A percentile compares a stretch with the other conserved stretches of the same genome.
These are phyloP conservation scores for Pseudogymnoascus sp. DNA, from an alignment of 2,329 filamentous ascomycete species.

Conservation along the genomic window DNA sequence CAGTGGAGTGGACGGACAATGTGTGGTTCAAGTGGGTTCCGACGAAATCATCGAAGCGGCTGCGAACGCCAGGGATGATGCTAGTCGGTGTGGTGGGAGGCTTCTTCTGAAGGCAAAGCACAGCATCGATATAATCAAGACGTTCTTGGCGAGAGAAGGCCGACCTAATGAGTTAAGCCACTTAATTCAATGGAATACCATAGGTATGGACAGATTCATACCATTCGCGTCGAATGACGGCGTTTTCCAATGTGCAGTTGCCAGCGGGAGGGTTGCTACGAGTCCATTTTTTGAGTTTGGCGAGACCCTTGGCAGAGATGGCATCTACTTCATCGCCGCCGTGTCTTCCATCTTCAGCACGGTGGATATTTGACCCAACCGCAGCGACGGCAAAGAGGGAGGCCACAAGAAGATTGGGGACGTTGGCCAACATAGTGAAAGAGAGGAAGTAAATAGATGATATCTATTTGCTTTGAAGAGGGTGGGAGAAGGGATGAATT, in stretches of 20 bases:
- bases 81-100: constrained; percentile 26
- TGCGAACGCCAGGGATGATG: constrained; percentile 26
- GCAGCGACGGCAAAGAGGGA: background rate
- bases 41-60: constrained; percentile 32
- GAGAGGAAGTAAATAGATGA: background rate
- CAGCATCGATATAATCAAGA: constrained; percentile 29
- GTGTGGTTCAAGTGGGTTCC: constrained; percentile 31
- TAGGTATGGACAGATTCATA: constrained; percentile 14
- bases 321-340: background rate
- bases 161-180: constrained; percentile 9
- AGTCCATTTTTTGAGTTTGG: background rate
- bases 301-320: background rate
- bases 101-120: constrained; percentile 30
- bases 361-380: background rate
- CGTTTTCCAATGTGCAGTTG: constrained; percentile 31
- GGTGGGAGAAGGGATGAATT: background rate
- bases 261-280: background rate
- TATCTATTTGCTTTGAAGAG: background rate
- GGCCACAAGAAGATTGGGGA: background rate
- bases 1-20: constrained; percentile 20
- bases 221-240: constrained; percentile 36
- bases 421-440: background rate
- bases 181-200: background rate
- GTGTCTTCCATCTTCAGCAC: background rate
- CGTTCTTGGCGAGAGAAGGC: constrained; percentile 17